These are phyloP conservation scores for Diplodia mutila DNA, from an alignment of 2,329 filamentous ascomycete genomes.

Conservation along the genomic window DNA sequence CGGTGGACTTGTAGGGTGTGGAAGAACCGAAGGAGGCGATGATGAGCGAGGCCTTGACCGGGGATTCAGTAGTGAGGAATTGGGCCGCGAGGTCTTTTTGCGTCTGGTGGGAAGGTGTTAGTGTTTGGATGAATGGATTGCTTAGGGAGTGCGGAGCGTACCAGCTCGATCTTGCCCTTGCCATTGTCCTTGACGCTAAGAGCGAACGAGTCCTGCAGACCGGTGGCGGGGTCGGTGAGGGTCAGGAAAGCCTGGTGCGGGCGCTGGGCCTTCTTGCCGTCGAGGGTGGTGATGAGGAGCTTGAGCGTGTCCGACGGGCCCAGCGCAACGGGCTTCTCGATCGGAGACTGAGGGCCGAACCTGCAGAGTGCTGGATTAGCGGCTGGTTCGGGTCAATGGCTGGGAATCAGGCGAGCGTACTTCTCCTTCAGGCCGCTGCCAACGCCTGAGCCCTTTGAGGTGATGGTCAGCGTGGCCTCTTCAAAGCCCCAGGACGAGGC, in stretches of 20 bases:
- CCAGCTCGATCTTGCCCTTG: conserved; percentile 82
- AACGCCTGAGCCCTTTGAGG: conserved; percentile 61
- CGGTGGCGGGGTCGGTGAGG: conserved; percentile 72
- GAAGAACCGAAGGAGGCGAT: conserved; percentile 84
- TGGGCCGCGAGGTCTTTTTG: conserved; percentile 88
- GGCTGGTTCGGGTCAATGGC: neutral
- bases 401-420: conserved; percentile 46
- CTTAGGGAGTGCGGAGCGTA: conserved; percentile 52
- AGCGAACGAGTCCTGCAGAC: conserved; percentile 85
- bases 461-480: conserved; percentile 70
- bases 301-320: conserved; percentile 75
- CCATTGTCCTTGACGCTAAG: conserved; percentile 84
- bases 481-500: conserved; percentile 72
- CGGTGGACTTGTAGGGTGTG: conserved; percentile 66
- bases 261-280: conserved; percentile 76
- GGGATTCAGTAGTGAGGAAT: conserved; percentile 68
- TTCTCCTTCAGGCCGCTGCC: conserved; percentile 64
- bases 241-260: conserved; percentile 94
- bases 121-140: neutral
- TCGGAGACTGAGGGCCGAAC: conserved; percentile 55
- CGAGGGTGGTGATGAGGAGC: conserved; percentile 77
- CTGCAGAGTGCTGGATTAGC: conserved; percentile 33
- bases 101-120: conserved; percentile 57
- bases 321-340: conserved; percentile 68
- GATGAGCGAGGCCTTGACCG: conserved; percentile 78